These are phyloP conservation scores for Drechslerella dactyloides DNA, from an alignment of 2,329 filamentous ascomycete species.

Conservation along the genomic window DNA sequence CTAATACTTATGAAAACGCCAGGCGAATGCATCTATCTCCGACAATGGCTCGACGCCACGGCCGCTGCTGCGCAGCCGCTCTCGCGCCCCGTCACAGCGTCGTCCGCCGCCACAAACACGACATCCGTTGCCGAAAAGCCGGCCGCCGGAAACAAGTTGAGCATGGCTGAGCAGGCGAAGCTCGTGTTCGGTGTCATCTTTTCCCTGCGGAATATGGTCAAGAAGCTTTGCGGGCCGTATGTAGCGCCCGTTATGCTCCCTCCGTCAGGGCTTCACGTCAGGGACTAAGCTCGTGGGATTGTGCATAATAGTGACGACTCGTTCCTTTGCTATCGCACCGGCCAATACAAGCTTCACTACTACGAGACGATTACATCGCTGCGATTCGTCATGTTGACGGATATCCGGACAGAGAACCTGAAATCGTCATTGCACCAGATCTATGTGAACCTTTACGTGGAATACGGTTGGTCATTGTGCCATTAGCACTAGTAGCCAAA, in stretches of 20 bases:
- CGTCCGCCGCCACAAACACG: slow-evolving; percentile 51
- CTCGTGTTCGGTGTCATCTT: slow-evolving; percentile 97
- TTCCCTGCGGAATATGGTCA: slow-evolving; percentile 93
- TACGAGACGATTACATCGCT: slow-evolving; percentile 96
- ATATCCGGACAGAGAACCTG: slow-evolving; percentile 86
- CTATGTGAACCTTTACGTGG: slow-evolving; percentile 96
- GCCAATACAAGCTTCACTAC: slow-evolving; percentile 97
- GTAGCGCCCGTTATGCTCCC: slow-evolving; percentile 19
- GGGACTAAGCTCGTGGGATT: slow-evolving; percentile 7
- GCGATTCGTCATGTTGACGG: slow-evolving; percentile 96
- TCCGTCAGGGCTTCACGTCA: neutral
- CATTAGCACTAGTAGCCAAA: slow-evolving; percentile 3
- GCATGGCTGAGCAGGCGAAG: slow-evolving; percentile 84
- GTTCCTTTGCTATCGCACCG: slow-evolving; percentile 92
- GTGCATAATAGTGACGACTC: slow-evolving; percentile 59
- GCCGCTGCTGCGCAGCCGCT: slow-evolving; percentile 59
- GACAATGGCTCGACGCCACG: slow-evolving; percentile 70
- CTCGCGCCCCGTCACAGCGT: slow-evolving; percentile 60
- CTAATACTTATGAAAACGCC: slow-evolving; percentile 37
- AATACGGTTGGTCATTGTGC: slow-evolving; percentile 71
- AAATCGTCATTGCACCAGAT: slow-evolving; percentile 95
- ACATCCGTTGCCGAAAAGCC: slow-evolving; percentile 56
- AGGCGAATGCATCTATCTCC: slow-evolving; percentile 98
- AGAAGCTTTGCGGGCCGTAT: slow-evolving; percentile 70
- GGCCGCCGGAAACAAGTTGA: slow-evolving; percentile 62